phyloP scores from a whole-genome alignment of 768 basidiomycete genomes.

The Boletus patriciae region DNA sequence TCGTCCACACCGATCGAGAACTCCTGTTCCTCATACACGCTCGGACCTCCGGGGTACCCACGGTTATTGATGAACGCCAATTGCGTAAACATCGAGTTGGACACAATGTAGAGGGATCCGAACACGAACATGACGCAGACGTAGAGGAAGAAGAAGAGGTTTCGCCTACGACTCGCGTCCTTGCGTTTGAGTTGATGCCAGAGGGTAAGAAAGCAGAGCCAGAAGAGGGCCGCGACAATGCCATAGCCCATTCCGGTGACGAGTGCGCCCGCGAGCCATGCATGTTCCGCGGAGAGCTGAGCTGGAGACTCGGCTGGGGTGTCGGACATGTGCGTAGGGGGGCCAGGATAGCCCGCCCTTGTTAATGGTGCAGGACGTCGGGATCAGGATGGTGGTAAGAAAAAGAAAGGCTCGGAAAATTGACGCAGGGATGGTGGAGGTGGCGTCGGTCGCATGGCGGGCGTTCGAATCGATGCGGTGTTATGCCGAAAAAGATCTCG shows the following conservation, averaged over 20 bases:
- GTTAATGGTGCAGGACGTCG: background rate
- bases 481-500: background rate
- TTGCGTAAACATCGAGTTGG: slow-evolving; percentile 31
- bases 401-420: background rate
- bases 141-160: slow-evolving; percentile 27
- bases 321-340: slow-evolving; percentile 16
- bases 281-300: slow-evolving; percentile 25
- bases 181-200: slow-evolving; percentile 17
- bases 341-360: slow-evolving; percentile 9
- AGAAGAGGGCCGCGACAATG: slow-evolving; percentile 24
- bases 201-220: slow-evolving; percentile 24
- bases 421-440: background rate
- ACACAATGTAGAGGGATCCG: slow-evolving; percentile 27
- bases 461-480: background rate
- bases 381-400: background rate
- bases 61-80: slow-evolving; percentile 32
- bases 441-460: slow-evolving; percentile 8
- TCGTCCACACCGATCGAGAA: slow-evolving; percentile 29
- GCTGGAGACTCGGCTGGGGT: slow-evolving; percentile 16
- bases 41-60: slow-evolving; percentile 27
- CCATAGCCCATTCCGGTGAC: slow-evolving; percentile 30
- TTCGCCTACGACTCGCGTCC: slow-evolving; percentile 11
- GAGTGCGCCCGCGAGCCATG: slow-evolving; percentile 30
- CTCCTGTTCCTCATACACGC: slow-evolving; percentile 25
- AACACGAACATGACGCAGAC: slow-evolving; percentile 21